Conservation (phyloP, 139 green algal genomes). For the Spirogloea muscicola region DNA sequence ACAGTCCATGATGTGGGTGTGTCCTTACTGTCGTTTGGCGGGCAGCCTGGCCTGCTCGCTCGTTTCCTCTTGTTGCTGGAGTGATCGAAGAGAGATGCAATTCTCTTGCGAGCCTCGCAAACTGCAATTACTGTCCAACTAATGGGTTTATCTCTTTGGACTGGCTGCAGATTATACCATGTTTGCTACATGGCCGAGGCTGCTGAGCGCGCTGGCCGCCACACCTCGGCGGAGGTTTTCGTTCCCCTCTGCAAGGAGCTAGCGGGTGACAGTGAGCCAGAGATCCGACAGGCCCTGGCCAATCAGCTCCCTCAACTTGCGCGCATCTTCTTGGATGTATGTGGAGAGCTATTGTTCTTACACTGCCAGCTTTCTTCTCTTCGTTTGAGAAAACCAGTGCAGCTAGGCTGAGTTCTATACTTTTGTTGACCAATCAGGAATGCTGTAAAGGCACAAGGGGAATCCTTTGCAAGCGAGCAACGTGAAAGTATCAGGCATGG, state of each 20-base stretch:
- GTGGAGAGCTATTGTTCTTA: neutral
- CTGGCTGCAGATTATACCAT: constrained; percentile 23
- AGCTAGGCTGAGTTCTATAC: no score
- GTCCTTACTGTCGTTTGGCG: no score
- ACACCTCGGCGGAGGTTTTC: constrained; percentile 7
- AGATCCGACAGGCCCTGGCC: constrained; percentile 16
- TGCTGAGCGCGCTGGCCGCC: constrained; percentile 6
- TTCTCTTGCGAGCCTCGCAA: no score
- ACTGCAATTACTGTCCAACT: no score
- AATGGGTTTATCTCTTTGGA: no score
- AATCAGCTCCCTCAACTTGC: constrained; percentile 17
- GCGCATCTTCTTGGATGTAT: constrained; percentile 2
- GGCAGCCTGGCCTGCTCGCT: no score
- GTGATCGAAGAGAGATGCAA: no score
- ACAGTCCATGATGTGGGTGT: no score
- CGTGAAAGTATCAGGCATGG: neutral
- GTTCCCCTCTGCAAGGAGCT: constrained; percentile 20
- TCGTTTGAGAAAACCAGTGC: no score
- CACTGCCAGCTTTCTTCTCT: neutral
- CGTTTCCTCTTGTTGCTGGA: no score
- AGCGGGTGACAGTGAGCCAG: constrained; percentile 10
- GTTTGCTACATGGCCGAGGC: constrained; percentile 29
- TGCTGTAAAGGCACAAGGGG: neutral
- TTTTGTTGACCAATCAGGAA: neutral
- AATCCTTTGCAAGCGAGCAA: neutral